Evolutionary conservation across 306 rosid genomes (phyloP).

Genomic region (Quercus bicolor): DNA sequence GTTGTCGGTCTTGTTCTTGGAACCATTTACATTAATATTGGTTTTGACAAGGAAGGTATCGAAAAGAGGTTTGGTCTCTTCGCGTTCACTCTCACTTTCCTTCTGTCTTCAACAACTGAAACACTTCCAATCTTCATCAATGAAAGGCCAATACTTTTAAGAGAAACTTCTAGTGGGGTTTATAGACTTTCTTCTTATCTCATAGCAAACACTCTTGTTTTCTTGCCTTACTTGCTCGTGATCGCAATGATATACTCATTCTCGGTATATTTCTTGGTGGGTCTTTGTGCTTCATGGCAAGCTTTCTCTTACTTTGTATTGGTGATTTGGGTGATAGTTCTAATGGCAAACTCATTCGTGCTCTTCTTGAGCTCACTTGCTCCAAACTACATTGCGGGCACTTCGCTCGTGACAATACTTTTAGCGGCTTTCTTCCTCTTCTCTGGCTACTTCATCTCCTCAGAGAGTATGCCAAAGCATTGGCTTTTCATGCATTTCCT

Average conservation of each 20-base stretch:
- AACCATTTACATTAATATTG: conserved; percentile 85
- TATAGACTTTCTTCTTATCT: conserved; percentile 83
- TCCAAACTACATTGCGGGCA: conserved; percentile 85
- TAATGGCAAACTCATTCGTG: conserved; percentile 85
- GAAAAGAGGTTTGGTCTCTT: conserved; percentile 85
- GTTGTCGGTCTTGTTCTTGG: conserved; percentile 85
- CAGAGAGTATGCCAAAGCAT: conserved; percentile 57
- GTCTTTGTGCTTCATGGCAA: conserved; percentile 75
- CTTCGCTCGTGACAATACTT: conserved; percentile 70
- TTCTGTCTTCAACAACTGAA: conserved; percentile 83
- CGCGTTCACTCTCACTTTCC: conserved; percentile 86
- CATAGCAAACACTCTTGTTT: conserved; percentile 88
- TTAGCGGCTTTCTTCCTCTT: conserved; percentile 79
- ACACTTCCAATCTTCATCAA: conserved; percentile 83
- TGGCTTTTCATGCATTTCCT: conserved; percentile 90
- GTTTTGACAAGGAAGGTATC: conserved; percentile 61
- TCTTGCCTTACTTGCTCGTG: conserved; percentile 75
- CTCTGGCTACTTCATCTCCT: conserved; percentile 77
- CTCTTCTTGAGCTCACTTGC: conserved; percentile 81
- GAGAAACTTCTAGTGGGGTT: conserved; percentile 88
- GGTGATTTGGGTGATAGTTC: conserved; percentile 69
- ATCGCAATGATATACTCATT: conserved; percentile 69
- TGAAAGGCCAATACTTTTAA: conserved; percentile 74
- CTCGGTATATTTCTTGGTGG: conserved; percentile 84
- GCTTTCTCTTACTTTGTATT: conserved; percentile 76